Conservation (phyloP, 139 green algal genomes). For the Parachlorella kessleri region DNA sequence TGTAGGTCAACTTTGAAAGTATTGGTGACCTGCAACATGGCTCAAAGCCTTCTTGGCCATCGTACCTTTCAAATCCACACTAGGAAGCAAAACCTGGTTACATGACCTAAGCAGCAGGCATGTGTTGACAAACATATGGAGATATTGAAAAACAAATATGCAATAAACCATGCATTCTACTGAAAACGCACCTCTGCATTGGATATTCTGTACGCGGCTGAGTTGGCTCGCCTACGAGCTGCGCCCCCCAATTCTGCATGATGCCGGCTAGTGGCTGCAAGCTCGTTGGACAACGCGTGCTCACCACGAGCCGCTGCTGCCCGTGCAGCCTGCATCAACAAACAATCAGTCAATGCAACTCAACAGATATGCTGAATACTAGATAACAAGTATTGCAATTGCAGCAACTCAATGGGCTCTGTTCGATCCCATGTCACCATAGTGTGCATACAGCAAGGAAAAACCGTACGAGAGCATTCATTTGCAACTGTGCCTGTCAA, state of each 20-base stretch:
- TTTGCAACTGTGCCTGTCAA: not conserved
- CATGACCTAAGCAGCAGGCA: not conserved
- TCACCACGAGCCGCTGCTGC: slow-evolving; percentile 17
- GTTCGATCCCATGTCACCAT: too few relatives aligned
- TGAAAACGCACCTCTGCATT: not conserved
- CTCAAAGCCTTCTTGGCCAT: too few relatives aligned
- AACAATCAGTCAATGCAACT: not conserved
- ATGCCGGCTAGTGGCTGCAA: slow-evolving; percentile 14
- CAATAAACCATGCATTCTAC: not conserved
- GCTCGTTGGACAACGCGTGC: slow-evolving; percentile 15
- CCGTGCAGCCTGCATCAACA: slow-evolving; percentile 19
- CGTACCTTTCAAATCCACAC: too few relatives aligned
- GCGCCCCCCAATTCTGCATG: slow-evolving; percentile 19
- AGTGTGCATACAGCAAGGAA: too few relatives aligned
- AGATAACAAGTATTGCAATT: not conserved
- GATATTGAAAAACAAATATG: not conserved
- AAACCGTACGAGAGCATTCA: too few relatives aligned
- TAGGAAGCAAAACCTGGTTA: not conserved
- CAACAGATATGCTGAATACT: not conserved
- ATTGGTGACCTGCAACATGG: too few relatives aligned
- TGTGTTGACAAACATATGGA: not conserved
- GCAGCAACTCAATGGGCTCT: not conserved
- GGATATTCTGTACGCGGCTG: slow-evolving; percentile 8
- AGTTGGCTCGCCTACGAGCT: slow-evolving; percentile 34
- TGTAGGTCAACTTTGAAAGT: slow-evolving; percentile 44